Evolutionary conservation across 2,329 filamentous ascomycete genomes (phyloP).

Genomic region (Monilinia fructicola): DNA sequence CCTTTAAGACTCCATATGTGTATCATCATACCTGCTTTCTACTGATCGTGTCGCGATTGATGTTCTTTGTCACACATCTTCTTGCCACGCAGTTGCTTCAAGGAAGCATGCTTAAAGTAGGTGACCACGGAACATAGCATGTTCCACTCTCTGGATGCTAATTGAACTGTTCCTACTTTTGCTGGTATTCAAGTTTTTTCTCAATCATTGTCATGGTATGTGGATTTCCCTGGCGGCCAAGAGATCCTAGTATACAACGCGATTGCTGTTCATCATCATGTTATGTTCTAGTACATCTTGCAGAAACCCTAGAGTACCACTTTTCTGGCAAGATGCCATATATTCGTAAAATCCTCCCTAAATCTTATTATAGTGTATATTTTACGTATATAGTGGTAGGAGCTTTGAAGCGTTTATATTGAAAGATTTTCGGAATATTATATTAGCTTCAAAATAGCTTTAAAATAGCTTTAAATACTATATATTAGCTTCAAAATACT

Average conservation of each 20-base stretch:
- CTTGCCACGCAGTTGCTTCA: background rate
- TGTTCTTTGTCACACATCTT: background rate
- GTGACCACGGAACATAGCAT: background rate
- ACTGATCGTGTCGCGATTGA: background rate
- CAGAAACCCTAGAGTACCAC: too few relatives aligned
- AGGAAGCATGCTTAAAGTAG: background rate
- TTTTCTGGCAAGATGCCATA: too few relatives aligned
- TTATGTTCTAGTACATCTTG: background rate
- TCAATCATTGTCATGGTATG: constrained; percentile 89
- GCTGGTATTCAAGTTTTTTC: constrained; percentile 56
- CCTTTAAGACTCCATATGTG: too few relatives aligned
- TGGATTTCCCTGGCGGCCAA: constrained; percentile 93
- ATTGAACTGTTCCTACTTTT: background rate
- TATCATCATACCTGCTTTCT: background rate
- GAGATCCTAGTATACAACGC: constrained; percentile 71
- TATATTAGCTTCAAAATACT: too few relatives aligned
- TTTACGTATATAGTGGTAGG: too few relatives aligned
- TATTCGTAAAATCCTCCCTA: too few relatives aligned
- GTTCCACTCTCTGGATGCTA: background rate
- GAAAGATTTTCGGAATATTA: too few relatives aligned
- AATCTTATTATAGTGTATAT: too few relatives aligned
- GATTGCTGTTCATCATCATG: background rate
- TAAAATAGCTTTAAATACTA: too few relatives aligned
- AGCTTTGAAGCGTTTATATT: too few relatives aligned
- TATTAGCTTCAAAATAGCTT: too few relatives aligned